Evolutionary conservation across 2,329 filamentous ascomycete species (phyloP).

Genomic region (Fonsecaea erecta): DNA sequence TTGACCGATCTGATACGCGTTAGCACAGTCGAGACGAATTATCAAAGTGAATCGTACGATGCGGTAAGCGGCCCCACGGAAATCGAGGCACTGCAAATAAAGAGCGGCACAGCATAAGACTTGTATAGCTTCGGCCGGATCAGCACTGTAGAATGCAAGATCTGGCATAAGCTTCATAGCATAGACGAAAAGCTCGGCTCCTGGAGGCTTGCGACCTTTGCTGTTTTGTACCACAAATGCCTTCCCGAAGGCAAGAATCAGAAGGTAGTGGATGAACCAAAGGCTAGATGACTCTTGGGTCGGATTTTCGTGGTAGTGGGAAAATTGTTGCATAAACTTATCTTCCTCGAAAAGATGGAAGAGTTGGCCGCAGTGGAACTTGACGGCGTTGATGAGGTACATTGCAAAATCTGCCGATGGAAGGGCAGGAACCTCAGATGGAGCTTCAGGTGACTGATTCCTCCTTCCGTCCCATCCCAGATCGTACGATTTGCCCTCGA

Average conservation of each 20-base stretch:
- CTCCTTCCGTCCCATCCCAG: slow-evolving; percentile 56
- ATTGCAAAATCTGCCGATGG: slow-evolving; percentile 57
- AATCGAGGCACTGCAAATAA: slow-evolving; percentile 59
- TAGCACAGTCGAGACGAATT: slow-evolving; percentile 4
- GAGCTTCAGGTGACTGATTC: slow-evolving; percentile 31
- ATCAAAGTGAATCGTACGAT: slow-evolving; percentile 44
- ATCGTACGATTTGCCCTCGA: slow-evolving; percentile 59
- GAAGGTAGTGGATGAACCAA: slow-evolving; percentile 60
- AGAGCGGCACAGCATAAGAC: slow-evolving; percentile 58
- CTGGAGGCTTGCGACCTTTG: slow-evolving; percentile 49
- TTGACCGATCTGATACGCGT: slow-evolving; percentile 51
- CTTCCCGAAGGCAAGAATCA: slow-evolving; percentile 62
- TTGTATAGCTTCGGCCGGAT: slow-evolving; percentile 55
- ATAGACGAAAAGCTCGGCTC: slow-evolving; percentile 54
- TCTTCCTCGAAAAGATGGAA: slow-evolving; percentile 62
- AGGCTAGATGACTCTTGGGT: slow-evolving; percentile 41
- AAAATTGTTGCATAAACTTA: slow-evolving; percentile 53
- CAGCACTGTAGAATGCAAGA: slow-evolving; percentile 46
- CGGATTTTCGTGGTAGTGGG: slow-evolving; percentile 49
- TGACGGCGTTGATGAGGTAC: slow-evolving; percentile 61
- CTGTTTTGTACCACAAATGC: slow-evolving; percentile 53
- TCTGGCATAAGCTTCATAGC: slow-evolving; percentile 54
- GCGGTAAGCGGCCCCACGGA: slow-evolving; percentile 53
- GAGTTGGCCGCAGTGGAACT: slow-evolving; percentile 60
- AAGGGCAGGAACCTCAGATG: slow-evolving; percentile 46